Evolutionary conservation across 73 alveolate genomes (phyloP).

Genomic region (Blepharisma japonicum): DNA sequence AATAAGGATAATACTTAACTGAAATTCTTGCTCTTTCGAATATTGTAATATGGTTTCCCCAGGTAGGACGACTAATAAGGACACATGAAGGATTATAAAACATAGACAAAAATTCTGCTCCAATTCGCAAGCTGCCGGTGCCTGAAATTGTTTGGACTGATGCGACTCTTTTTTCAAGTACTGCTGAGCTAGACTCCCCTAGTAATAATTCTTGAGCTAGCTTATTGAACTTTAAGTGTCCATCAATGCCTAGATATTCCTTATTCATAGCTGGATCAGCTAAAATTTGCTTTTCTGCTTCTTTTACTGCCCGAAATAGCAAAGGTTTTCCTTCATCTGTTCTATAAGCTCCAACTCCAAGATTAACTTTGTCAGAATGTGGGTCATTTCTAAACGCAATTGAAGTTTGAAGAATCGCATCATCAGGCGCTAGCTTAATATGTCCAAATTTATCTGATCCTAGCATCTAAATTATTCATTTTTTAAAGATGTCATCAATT

Average conservation of each 20-base stretch:
- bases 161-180: conserved; percentile 36
- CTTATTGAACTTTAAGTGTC: conserved; percentile 71
- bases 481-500: no score
- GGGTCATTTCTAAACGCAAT: conserved; percentile 77
- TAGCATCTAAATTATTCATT: no score
- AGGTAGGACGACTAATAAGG: conserved; percentile 85
- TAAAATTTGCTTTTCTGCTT: conserved; percentile 72
- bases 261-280: conserved; percentile 73
- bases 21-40: conserved; percentile 71
- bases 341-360: conserved; percentile 94
- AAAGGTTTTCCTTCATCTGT: conserved; percentile 88
- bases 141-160: conserved; percentile 90
- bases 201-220: conserved; percentile 72
- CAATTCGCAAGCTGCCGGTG: conserved; percentile 93
- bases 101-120: conserved; percentile 75
- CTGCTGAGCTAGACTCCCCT: conserved; percentile 46
- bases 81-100: conserved; percentile 66
- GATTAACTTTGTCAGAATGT: conserved; percentile 76
- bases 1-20: conserved; percentile 84
- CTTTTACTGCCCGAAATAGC: conserved; percentile 75
- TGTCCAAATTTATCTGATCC: conserved; percentile 42
- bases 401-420: conserved; percentile 86
- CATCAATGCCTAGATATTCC: conserved; percentile 96
- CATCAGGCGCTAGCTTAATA: conserved; percentile 82
- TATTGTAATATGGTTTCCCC: conserved; percentile 91